Conservation (phyloP, 495 filamentous ascomycete species). For the Aspergillus baeticus region DNA sequence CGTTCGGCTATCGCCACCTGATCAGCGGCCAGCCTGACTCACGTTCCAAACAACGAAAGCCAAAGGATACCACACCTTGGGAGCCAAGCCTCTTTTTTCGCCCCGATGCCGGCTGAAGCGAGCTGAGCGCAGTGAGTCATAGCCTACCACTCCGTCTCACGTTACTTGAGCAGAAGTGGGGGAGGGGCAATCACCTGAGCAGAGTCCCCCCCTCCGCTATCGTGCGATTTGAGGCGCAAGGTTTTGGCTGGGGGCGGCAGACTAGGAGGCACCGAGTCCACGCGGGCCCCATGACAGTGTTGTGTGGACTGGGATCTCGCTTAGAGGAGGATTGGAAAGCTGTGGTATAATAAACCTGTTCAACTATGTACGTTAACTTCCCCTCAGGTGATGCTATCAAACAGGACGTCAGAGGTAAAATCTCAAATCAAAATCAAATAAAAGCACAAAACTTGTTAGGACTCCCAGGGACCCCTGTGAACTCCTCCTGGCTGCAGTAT, state of each 20-base stretch:
- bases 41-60: not conserved
- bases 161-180: not conserved
- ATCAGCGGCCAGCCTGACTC: not conserved
- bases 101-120: not conserved
- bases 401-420: not conserved
- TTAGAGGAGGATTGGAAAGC: not conserved
- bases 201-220: not conserved
- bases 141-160: not conserved
- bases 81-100: not conserved
- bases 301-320: not conserved
- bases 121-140: slow-evolving; percentile 8
- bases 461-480: slow-evolving; percentile 6
- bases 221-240: not conserved
- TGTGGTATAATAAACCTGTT: not conserved
- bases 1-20: not conserved
- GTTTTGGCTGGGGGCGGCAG: not conserved
- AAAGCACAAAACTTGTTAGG: not conserved
- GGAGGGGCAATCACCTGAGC: slow-evolving; percentile 7
- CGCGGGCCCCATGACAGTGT: not conserved
- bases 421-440: not conserved
- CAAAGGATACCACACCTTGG: not conserved
- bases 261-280: not conserved
- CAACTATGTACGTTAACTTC: slow-evolving; percentile 4
- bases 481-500: slow-evolving; percentile 11
- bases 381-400: not conserved